Percentiles rank a stretch among this genome's conserved stretches.
These are phyloP conservation scores for Saccharomyces hybrid DNA, from an alignment of 1,139 yeast species.

Conservation along the genomic window DNA sequence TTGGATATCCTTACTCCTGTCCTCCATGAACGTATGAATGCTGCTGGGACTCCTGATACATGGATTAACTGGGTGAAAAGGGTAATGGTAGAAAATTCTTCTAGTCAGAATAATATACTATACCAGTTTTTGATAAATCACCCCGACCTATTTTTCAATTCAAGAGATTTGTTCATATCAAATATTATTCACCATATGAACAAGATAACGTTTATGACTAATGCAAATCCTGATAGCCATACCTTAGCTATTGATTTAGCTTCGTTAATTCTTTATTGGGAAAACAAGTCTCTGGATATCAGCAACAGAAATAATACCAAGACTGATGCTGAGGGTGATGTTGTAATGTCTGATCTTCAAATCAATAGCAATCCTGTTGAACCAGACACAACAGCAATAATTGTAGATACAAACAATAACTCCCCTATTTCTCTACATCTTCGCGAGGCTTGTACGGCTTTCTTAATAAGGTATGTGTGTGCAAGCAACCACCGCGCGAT, in stretches of 20 bases:
- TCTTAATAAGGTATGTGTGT: constrained; percentile 80
- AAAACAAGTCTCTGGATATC: constrained; percentile 38
- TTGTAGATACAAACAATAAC: constrained; percentile 10
- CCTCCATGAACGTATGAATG: constrained; percentile 60
- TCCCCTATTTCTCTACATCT: constrained; percentile 62
- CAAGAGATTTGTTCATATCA: constrained; percentile 83
- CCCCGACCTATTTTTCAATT: constrained; percentile 73
- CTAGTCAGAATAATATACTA: constrained; percentile 62
- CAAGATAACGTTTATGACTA: constrained; percentile 72
- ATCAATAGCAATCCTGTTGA: not conserved
- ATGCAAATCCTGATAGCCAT: constrained; percentile 77
- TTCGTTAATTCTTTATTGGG: constrained; percentile 82
- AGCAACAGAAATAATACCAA: constrained; percentile 14
- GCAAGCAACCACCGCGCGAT: constrained; percentile 79
- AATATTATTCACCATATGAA: constrained; percentile 94
- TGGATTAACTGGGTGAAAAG: constrained; percentile 97
- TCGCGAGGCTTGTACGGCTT: constrained; percentile 87
- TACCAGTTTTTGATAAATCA: constrained; percentile 87
- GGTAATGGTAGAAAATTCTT: constrained; percentile 83
- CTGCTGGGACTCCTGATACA: constrained; percentile 51
- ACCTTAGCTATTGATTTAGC: constrained; percentile 82
- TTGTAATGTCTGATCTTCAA: constrained; percentile 17
- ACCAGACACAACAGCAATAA: not conserved
- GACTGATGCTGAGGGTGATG: constrained; percentile 29
- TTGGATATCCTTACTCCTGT: constrained; percentile 86